Base-by-base conservation (phyloP, 164 flowering plant genomes). In the Sextonia rubra region DNA sequence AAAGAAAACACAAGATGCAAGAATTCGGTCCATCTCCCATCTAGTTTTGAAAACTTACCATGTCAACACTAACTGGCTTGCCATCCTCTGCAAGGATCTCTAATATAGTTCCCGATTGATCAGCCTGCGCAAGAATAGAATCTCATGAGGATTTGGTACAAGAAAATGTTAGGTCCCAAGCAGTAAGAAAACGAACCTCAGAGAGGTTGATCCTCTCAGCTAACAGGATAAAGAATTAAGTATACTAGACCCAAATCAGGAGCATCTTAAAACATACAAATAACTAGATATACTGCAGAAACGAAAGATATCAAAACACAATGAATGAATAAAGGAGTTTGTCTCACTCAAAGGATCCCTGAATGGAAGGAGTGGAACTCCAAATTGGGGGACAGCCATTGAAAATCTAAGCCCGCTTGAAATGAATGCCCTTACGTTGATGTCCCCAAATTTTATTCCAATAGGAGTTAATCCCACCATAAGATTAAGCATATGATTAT, bases 61-160 rank as follows among this genome's bases (percentile, higher is more conserved):
- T 76, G 77, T 86, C 91, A 37, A 88, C 78, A 37, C 90, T 88
- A 25, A 88, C 85, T 61, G 88, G 77, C 64, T 85, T 88, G 48
- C 82, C 83, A 72, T 88, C 90, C 25, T 86, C 92, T 32, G 49
- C 88, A 49, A 84, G 73, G 60, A 88, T 66, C 76, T 88, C 90
- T 47, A 83, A 75, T 32, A 86, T 30, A 2, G 85, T 88, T 66
- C 90, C 92, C 1, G 88, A 79, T 72, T 76, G 85, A 78, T 88
- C 90, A 75, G 87, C 87, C 90, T 84, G 22, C 20, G 69, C 12
- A 63, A 25, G n/a, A 71, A 17, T 11, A 25, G 4, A 60, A 71
- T 71, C 47, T 20, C 25, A 25, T 55, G 5, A 55, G 14, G 56
- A 55, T 15, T 69, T n/a, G 24, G 18, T 2, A 17, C 52, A 29